phyloP scores from a whole-genome alignment of 2,329 filamentous ascomycete genomes.

The Alternaria solani region DNA sequence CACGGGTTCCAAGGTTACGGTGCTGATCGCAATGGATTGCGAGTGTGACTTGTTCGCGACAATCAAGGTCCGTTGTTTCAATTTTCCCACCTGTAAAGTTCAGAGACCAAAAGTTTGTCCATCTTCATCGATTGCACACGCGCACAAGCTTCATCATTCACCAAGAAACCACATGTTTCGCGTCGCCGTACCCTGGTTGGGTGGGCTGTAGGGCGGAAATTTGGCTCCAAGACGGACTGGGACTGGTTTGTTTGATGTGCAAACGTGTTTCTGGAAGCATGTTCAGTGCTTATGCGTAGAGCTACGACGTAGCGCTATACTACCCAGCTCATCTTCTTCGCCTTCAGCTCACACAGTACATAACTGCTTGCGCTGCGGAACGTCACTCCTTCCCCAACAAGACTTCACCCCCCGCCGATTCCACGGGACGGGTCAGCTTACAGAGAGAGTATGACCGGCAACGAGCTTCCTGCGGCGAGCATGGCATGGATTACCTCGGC shows the following conservation, averaged over 20 bases:
- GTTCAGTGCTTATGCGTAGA: slow-evolving; percentile 5
- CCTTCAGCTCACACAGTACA: background rate
- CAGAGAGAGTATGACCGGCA: background rate
- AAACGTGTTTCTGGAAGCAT: slow-evolving; percentile 16
- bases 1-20: background rate
- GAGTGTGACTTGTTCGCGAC: background rate
- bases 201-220: background rate
- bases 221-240: background rate
- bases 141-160: background rate
- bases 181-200: background rate
- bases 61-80: background rate
- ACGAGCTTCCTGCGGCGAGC: background rate
- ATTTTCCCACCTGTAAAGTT: background rate
- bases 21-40: background rate
- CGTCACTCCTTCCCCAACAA: background rate
- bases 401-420: background rate
- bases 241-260: slow-evolving; percentile 6
- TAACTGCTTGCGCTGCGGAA: background rate
- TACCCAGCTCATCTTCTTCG: background rate
- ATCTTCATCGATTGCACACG: background rate
- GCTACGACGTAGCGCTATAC: slow-evolving; percentile 6
- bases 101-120: background rate
- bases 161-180: background rate
- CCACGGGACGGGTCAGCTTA: background rate
- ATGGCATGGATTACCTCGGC: background rate